Percentiles rank a stretch among this genome's conserved stretches.
Conservation (phyloP, 495 filamentous ascomycete species). For the Penicillium manginii region DNA sequence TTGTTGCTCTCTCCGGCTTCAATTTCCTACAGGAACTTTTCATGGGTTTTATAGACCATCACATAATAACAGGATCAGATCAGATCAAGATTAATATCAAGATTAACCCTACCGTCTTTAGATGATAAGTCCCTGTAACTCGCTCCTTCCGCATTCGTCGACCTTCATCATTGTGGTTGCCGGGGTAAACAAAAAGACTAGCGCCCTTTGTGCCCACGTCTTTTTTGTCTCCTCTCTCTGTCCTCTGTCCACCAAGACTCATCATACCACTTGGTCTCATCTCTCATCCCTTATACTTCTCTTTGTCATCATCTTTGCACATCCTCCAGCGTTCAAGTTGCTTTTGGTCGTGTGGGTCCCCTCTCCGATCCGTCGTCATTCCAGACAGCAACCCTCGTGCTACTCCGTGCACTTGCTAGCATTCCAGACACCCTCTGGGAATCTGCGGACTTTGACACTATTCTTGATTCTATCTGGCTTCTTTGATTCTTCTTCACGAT, state of each 20-base stretch:
- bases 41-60: no score
- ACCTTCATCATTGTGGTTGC: background rate
- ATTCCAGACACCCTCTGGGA: conserved; percentile 28
- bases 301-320: background rate
- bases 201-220: conserved; percentile 2
- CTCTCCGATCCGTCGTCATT: conserved; percentile 45
- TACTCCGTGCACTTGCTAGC: conserved; percentile 25
- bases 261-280: conserved; percentile 1
- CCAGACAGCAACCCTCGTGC: conserved; percentile 44
- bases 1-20: background rate
- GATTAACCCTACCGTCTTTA: background rate
- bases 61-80: no score
- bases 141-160: background rate
- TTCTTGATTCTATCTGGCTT: conserved; percentile 7
- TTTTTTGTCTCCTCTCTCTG: conserved; percentile 10
- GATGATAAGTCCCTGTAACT: background rate
- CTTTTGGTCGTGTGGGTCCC: conserved; percentile 33
- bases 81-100: background rate
- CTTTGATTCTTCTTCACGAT: conserved; percentile 39
- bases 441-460: conserved; percentile 21
- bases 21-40: no score
- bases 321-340: conserved; percentile 5
- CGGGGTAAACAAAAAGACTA: conserved; percentile 20
- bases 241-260: conserved; percentile 2
- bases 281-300: background rate